A percentile compares a stretch with the other conserved stretches of the same genome.
phyloP scores from a whole-genome alignment of 257 asterid species.

The Nicotiana paniculata region DNA sequence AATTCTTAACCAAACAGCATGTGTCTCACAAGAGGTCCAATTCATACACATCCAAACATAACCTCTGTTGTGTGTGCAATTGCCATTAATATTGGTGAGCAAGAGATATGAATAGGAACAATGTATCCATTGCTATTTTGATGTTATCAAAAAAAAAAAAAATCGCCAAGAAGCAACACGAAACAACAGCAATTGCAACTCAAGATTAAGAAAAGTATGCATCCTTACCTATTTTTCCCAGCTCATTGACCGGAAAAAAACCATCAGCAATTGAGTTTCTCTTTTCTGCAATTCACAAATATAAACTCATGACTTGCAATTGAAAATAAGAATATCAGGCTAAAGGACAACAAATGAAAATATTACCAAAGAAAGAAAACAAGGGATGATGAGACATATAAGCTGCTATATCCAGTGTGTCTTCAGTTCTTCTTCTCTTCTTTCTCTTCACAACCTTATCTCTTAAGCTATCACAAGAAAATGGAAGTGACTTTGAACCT shows the following conservation, averaged over 20 bases:
- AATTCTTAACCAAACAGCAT: constrained; percentile 8
- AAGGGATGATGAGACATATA: constrained; percentile 15
- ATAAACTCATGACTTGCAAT: constrained; percentile 4
- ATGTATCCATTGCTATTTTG: background rate
- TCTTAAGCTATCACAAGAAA: constrained; percentile 5
- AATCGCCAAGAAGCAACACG: background rate
- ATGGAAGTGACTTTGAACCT: constrained; percentile 13
- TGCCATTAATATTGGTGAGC: background rate
- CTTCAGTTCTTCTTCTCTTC: constrained; percentile 18
- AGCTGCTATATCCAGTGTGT: constrained; percentile 5
- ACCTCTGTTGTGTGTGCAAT: background rate
- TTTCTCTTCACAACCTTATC: constrained; percentile 9
- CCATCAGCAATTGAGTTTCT: constrained; percentile 13
- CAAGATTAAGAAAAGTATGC: background rate
- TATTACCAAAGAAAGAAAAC: constrained; percentile 16
- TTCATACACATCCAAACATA: background rate
- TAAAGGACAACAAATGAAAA: background rate
- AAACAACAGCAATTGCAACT: background rate
- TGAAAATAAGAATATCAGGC: background rate
- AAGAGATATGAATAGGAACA: background rate
- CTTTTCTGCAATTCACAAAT: constrained; percentile 6
- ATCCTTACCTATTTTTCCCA: background rate
- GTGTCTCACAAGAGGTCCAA: background rate
- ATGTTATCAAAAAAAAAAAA: background rate
- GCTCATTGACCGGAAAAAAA: background rate